Conservation (phyloP, 495 filamentous ascomycete species). For the Bombardia bombarda region DNA sequence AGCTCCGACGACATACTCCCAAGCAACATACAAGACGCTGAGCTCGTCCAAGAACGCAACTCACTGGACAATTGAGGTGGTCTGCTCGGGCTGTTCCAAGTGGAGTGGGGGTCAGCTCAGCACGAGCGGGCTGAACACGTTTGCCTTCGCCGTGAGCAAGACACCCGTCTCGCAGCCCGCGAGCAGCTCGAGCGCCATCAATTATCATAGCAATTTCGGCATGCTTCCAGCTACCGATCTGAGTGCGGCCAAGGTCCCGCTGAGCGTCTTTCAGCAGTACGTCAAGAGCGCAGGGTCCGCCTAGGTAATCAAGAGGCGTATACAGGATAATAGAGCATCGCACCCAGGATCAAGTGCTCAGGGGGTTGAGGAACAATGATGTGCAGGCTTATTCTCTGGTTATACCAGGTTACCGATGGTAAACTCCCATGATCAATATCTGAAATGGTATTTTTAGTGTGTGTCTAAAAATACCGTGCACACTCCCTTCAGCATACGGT, state of each 20-base stretch:
- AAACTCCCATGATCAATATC: too few species aligned
- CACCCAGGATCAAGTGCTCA: too few species aligned
- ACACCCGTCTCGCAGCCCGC: slow-evolving; percentile 19
- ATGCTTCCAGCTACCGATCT: slow-evolving; percentile 16
- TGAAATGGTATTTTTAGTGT: too few species aligned
- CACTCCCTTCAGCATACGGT: too few species aligned
- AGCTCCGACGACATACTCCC: slow-evolving; percentile 27
- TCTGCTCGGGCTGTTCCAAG: slow-evolving; percentile 36
- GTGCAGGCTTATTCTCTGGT: too few species aligned
- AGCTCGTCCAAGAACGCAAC: slow-evolving; percentile 34
- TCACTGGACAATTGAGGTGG: slow-evolving; percentile 39
- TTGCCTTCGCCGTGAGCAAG: slow-evolving; percentile 28
- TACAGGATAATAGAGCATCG: not conserved
- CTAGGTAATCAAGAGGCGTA: not conserved
- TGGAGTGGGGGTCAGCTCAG: slow-evolving; percentile 26
- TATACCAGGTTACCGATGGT: too few species aligned
- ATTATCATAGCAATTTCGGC: slow-evolving; percentile 18
- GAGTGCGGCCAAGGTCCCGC: slow-evolving; percentile 14
- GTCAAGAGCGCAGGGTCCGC: not conserved
- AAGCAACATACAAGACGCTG: slow-evolving; percentile 32
- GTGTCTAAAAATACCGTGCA: too few species aligned
- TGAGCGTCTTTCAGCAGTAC: slow-evolving; percentile 15
- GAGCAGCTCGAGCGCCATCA: slow-evolving; percentile 15
- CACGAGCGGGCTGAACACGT: slow-evolving; percentile 23
- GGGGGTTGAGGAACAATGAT: too few species aligned